Evolutionary conservation across 1,284 basidiomycete species (phyloP).

Genomic region (Heterobasidion occidentale): DNA sequence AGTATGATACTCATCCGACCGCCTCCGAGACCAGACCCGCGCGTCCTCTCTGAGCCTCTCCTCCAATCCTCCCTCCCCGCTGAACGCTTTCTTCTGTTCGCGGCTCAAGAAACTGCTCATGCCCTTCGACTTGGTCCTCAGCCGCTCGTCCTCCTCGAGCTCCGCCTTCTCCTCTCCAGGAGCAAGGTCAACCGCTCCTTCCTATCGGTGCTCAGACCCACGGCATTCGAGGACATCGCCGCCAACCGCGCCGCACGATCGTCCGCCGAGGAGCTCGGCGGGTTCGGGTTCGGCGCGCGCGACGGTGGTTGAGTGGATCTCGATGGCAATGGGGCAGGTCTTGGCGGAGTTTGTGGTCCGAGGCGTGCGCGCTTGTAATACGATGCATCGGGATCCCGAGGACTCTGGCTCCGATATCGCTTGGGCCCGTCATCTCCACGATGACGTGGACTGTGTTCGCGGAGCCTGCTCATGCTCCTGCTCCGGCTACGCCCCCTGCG

Average conservation of each 20-base stretch:
- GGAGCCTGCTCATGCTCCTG: conserved; percentile 14
- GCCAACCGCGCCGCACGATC: conserved; percentile 79
- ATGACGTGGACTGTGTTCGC: conserved; percentile 13
- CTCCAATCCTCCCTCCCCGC: conserved; percentile 67
- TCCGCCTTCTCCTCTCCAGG: conserved; percentile 70
- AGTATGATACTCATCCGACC: conserved; percentile 24
- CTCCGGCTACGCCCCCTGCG: conserved; percentile 19
- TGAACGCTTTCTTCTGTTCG: conserved; percentile 74
- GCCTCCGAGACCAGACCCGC: conserved; percentile 53
- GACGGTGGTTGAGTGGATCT: conserved; percentile 15
- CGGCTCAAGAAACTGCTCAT: conserved; percentile 66
- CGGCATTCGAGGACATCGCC: conserved; percentile 77
- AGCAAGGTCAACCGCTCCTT: conserved; percentile 55
- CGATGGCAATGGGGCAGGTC: conserved; percentile 14
- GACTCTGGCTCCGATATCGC: conserved; percentile 39
- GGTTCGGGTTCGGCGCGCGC: conserved; percentile 2
- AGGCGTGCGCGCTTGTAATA: conserved; percentile 33
- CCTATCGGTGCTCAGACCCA: conserved; percentile 55
- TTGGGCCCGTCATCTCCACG: conserved; percentile 16
- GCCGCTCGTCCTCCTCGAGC: conserved; percentile 53
- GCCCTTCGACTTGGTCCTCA: conserved; percentile 57
- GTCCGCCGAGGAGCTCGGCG: conserved; percentile 19
- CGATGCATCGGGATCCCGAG: conserved; percentile 13
- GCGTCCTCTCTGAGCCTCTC: conserved; percentile 65
- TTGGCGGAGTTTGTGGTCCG: conserved; percentile 26